A percentile compares a stretch with the other conserved stretches of the same genome.
These are phyloP conservation scores for Aspergillus udagawae DNA, from an alignment of 2,329 filamentous ascomycete genomes.

Conservation along the genomic window DNA sequence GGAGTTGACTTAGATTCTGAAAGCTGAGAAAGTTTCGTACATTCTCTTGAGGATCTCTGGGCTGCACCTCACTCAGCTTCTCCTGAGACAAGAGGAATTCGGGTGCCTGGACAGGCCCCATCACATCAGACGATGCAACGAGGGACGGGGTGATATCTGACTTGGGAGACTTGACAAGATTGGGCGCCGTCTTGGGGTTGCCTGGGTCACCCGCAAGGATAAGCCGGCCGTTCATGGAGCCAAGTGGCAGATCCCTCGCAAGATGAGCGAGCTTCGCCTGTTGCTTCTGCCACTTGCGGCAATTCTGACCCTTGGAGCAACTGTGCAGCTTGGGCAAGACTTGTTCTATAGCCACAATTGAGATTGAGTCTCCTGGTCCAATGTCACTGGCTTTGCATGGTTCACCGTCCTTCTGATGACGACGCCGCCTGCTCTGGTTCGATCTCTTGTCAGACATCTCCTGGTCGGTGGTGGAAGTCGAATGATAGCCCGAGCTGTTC, in stretches of 20 bases:
- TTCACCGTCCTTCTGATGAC: too few relatives aligned
- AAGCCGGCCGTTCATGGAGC: constrained; percentile 65
- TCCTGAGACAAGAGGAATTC: constrained; percentile 23
- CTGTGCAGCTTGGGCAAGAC: constrained; percentile 77
- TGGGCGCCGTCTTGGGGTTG: constrained; percentile 69
- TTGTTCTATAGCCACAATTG: constrained; percentile 90
- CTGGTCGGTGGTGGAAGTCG: too few relatives aligned
- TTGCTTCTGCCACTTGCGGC: constrained; percentile 75
- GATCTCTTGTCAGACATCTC: too few relatives aligned
- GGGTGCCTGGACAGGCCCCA: constrained; percentile 60
- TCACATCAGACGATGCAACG: constrained; percentile 82
- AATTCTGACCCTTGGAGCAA: constrained; percentile 83
- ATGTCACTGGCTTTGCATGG: too few relatives aligned
- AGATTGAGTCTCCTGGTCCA: constrained; percentile 72
- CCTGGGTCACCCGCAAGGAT: constrained; percentile 75
- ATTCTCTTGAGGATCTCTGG: too few relatives aligned
- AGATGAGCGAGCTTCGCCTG: constrained; percentile 73
- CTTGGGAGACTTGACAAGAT: too few relatives aligned
- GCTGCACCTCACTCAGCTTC: too few relatives aligned
- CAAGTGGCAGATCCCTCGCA: constrained; percentile 69
- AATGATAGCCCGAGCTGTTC: too few relatives aligned
- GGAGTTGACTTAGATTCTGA: constrained; percentile 42
- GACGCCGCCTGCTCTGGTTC: too few relatives aligned
- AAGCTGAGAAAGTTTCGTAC: constrained; percentile 34
- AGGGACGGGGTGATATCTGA: constrained; percentile 76